Evolutionary conservation across 2,329 filamentous ascomycete genomes (phyloP).

Genomic region (Ophiostoma sp.): DNA sequence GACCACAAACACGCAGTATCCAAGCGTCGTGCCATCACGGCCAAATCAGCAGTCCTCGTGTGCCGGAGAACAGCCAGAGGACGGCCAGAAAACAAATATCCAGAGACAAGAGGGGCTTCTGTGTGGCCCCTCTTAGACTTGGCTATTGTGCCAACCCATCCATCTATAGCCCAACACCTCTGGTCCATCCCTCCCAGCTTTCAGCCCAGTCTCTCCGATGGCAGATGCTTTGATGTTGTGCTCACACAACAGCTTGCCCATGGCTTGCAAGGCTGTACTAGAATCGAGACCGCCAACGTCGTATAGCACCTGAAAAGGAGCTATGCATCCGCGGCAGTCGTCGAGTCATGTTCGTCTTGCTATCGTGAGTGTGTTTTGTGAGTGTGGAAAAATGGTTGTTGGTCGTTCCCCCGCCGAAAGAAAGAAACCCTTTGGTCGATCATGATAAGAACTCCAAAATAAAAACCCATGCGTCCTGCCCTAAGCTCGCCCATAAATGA

Average conservation of each 20-base stretch:
- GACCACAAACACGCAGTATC: conserved; percentile 20
- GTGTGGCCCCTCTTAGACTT: neutral
- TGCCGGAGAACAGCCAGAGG: neutral
- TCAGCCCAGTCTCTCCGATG: neutral
- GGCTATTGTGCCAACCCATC: neutral
- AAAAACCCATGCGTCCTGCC: conserved; percentile 5
- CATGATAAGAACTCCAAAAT: conserved; percentile 11
- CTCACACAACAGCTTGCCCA: neutral
- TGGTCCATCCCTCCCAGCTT: neutral
- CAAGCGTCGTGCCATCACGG: conserved; percentile 16
- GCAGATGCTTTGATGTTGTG: neutral
- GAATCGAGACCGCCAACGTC: neutral
- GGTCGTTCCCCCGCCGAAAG: conserved; percentile 11
- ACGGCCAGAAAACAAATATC: neutral
- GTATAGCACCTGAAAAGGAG: neutral
- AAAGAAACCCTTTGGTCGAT: neutral
- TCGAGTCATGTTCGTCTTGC: neutral
- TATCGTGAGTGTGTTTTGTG: conserved; percentile 1
- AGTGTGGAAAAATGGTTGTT: neutral
- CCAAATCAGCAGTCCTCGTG: neutral
- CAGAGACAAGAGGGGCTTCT: neutral
- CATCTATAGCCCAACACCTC: neutral
- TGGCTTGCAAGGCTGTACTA: neutral
- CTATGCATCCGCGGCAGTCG: neutral
- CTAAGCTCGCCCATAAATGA: conserved; percentile 10